Base-by-base conservation (phyloP, 257 asterid genomes). In the Penstemon newberryi region DNA sequence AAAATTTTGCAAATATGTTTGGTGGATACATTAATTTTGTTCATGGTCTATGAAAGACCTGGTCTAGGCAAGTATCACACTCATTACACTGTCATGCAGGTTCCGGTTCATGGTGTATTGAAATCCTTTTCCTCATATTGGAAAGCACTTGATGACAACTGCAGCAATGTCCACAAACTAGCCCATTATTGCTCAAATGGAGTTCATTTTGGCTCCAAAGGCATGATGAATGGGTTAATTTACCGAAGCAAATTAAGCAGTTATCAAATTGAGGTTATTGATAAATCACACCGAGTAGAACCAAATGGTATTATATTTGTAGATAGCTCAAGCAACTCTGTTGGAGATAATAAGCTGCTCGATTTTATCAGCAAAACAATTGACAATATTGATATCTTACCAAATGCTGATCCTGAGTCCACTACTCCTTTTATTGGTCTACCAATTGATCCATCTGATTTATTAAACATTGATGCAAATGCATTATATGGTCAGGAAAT, bases 91-190 rank as follows among this genome's bases (percentile, higher is more conserved):
- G 72, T 63, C 63, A 53, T 83, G 86, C 83, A 87, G 96, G 72
- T 82, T 71, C 79, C 86, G 60, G 39, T 80, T 47, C 79, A 72
- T 63, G 86, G 85, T 56, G 84, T 84, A 69, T 59, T 82, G 54
- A 79, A 78, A 69, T 68, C 81, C 43, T 52, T 75, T 44, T 70
- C 89, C 50, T 75, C 81, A 2, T 65, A 69, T 69, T 64, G 72
- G 72, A 81, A 73, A 80, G 75, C 81, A 19, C 71, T 72, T 69
- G 87, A 83, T 63, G 65, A 70, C 41, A 82, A 75, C 63, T 82
- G 78, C 80, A 62, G 1, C 33, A 25, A 25, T 25, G 33, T 25
- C 33, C 33, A 25, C 33, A 25, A 25, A 25, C 33, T 25, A 25
- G 33, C 33, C 33, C 33, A 25, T 25, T 25, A 25, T 25, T 25